phyloP scores from a whole-genome alignment of 495 filamentous ascomycete species.

The Tuber microsphaerosporum region DNA sequence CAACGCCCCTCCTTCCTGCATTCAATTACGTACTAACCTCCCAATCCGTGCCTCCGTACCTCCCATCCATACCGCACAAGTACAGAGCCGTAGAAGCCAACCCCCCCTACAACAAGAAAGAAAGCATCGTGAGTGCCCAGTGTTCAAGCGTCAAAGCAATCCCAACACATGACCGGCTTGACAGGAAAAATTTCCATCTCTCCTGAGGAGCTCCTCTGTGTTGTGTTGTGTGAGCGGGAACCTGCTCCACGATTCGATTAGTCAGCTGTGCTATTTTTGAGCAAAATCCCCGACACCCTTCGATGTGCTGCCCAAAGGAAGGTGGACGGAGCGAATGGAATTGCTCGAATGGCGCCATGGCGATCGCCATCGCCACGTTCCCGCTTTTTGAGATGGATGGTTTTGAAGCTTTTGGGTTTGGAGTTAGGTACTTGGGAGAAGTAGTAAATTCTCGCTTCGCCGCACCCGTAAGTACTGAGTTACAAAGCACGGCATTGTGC shows the following conservation, averaged over 20 bases:
- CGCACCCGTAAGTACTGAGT: too few relatives aligned
- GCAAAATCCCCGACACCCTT: neutral
- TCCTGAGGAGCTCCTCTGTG: neutral
- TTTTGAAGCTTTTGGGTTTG: neutral
- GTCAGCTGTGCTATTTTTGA: neutral
- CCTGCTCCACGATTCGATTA: neutral
- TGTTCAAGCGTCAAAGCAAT: neutral
- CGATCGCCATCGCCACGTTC: conserved; percentile 6
- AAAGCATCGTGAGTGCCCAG: neutral
- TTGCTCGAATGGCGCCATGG: neutral
- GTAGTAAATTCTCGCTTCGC: too few relatives aligned
- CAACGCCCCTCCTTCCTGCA: neutral
- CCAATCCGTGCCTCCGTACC: neutral
- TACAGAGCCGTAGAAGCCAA: neutral
- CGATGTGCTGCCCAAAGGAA: neutral
- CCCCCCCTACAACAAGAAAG: neutral
- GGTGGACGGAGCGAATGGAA: neutral
- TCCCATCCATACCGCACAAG: neutral
- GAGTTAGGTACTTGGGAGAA: neutral
- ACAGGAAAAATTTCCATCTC: neutral
- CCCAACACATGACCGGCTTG: neutral
- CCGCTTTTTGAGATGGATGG: neutral
- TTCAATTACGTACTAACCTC: neutral
- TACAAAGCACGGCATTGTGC: neutral
- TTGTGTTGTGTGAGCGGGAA: neutral